These are phyloP conservation scores for Scortechinia acanthostroma DNA, from an alignment of 2,329 filamentous ascomycete genomes.

Conservation along the genomic window DNA sequence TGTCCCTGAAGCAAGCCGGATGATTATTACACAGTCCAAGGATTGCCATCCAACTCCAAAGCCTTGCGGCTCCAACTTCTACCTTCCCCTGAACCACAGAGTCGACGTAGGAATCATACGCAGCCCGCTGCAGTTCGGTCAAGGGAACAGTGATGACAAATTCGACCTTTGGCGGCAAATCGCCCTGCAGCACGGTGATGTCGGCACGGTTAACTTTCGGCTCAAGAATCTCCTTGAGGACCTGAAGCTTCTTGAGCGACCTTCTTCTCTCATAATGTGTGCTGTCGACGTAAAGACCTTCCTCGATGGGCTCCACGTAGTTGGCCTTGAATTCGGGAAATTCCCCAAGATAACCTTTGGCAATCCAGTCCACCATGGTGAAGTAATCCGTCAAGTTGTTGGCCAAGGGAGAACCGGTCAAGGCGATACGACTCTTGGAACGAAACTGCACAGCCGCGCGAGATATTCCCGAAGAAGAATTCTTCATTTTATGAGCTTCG, in stretches of 20 bases:
- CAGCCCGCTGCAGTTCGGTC: constrained; percentile 33
- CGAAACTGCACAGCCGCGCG: constrained; percentile 30
- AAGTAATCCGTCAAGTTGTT: constrained; percentile 52
- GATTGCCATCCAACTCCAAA: not conserved
- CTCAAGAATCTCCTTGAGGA: constrained; percentile 41
- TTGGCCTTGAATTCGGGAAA: constrained; percentile 37
- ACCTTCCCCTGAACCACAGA: not conserved
- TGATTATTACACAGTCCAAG: not conserved
- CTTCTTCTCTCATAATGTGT: constrained; percentile 28
- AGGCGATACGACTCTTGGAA: constrained; percentile 42
- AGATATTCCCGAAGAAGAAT: constrained; percentile 25
- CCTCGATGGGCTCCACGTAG: constrained; percentile 44
- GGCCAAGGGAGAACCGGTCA: constrained; percentile 50
- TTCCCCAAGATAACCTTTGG: constrained; percentile 42
- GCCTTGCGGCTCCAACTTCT: not conserved
- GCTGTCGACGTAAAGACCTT: constrained; percentile 42
- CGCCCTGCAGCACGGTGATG: constrained; percentile 37
- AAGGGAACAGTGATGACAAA: constrained; percentile 49
- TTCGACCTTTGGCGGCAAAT: constrained; percentile 46
- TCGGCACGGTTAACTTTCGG: constrained; percentile 50
- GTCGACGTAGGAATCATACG: constrained; percentile 27
- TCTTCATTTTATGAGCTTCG: constrained; percentile 50
- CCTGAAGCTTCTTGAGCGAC: constrained; percentile 37
- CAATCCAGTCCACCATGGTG: constrained; percentile 49
- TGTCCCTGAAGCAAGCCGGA: not conserved